Conservation (phyloP, 225 moss, liverwort and hornwort species). For the Physcomitrellopsis africana region DNA sequence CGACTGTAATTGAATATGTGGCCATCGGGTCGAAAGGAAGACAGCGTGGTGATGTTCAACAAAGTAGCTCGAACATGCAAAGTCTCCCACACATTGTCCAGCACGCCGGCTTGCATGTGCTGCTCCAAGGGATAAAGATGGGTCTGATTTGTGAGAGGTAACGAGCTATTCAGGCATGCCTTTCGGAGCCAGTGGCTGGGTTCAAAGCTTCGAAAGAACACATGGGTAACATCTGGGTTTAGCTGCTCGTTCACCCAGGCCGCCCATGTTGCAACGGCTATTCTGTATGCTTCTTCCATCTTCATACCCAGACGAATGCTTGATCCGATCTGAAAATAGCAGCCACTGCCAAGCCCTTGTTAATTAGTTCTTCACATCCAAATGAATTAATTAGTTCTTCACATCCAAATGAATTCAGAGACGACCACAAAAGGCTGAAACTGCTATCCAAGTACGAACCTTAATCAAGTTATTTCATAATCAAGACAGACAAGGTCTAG, state of each 20-base stretch:
- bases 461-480: no score
- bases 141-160: conserved; percentile 41
- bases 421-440: not conserved
- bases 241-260: conserved; percentile 86
- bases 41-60: conserved; percentile 63
- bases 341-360: conserved; percentile 50
- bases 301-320: conserved; percentile 77
- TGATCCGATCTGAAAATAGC: conserved; percentile 75
- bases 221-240: conserved; percentile 68
- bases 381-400: conserved; percentile 23
- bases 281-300: conserved; percentile 69
- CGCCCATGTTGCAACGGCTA: conserved; percentile 75
- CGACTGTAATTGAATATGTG: conserved; percentile 63
- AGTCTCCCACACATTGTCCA: conserved; percentile 53
- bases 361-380: conserved; percentile 28
- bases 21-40: conserved; percentile 62
- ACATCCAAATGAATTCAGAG: not conserved
- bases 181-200: conserved; percentile 74
- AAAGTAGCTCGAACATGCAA: conserved; percentile 56
- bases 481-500: not conserved
- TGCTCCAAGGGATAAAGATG: conserved; percentile 38
- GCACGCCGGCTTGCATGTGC: conserved; percentile 57
- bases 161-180: conserved; percentile 38
- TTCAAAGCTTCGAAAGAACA: conserved; percentile 85
- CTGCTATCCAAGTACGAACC: no score